Conservation (phyloP, 345 rosid species). For the Populus pruinosa region DNA sequence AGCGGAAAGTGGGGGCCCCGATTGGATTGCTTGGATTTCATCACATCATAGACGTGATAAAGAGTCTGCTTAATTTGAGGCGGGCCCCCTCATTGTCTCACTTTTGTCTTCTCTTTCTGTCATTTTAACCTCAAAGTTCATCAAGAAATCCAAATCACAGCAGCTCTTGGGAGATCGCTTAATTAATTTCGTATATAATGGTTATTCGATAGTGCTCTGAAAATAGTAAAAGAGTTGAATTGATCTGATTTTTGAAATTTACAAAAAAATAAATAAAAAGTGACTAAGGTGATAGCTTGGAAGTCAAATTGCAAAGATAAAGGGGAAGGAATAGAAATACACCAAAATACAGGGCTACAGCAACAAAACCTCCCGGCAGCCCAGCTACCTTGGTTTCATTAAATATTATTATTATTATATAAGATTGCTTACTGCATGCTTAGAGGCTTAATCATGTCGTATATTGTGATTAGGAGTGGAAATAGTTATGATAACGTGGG, state of each 20-base stretch:
- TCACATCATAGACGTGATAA: conserved; percentile 38
- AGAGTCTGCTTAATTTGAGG: background rate
- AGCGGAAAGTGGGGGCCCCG: conserved; percentile 23
- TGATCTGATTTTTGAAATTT: no score
- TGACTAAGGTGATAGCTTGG: no score
- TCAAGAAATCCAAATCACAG: no score
- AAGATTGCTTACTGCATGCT: background rate
- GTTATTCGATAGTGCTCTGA: no score
- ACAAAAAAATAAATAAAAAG: no score
- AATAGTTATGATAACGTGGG: conserved; percentile 25
- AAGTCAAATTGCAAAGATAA: no score
- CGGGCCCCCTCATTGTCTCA: background rate
- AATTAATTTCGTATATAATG: no score
- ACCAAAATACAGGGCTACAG: background rate
- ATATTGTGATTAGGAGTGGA: background rate
- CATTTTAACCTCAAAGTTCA: no score
- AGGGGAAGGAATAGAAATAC: background rate
- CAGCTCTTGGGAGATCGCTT: no score
- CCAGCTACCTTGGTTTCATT: background rate
- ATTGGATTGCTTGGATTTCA: conserved; percentile 74
- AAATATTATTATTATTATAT: background rate
- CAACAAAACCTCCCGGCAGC: background rate
- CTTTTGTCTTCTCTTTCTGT: background rate
- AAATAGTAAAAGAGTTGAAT: no score
- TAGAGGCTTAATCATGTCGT: background rate